phyloP scores from a whole-genome alignment of 768 basidiomycete genomes.

The Cyclocybe aegerita region DNA sequence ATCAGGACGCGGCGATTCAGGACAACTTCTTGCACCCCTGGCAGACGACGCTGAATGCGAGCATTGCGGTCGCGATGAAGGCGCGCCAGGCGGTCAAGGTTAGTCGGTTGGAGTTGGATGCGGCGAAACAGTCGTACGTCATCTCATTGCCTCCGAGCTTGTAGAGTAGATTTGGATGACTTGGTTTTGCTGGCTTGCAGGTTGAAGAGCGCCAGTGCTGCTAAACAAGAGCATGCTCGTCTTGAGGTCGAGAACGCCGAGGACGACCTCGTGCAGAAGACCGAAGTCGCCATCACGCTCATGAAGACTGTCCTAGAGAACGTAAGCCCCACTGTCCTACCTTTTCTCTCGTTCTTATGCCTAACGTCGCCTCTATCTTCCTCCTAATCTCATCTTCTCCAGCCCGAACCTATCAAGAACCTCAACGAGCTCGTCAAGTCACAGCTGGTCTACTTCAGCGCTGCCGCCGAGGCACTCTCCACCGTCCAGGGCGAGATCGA shows the following conservation, averaged over 20 bases:
- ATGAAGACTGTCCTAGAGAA: constrained; percentile 99
- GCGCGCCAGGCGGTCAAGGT: constrained; percentile 80
- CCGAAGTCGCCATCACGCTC: constrained; percentile 92
- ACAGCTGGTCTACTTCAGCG: constrained; percentile 75
- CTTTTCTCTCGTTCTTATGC: neutral
- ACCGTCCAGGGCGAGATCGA: constrained; percentile 89
- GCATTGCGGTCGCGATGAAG: constrained; percentile 89
- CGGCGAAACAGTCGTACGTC: constrained; percentile 83
- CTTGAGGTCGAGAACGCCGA: constrained; percentile 92
- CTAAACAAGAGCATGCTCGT: constrained; percentile 87
- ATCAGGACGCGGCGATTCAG: constrained; percentile 76
- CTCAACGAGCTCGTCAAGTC: constrained; percentile 90
- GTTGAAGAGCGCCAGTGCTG: constrained; percentile 72
- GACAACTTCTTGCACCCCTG: constrained; percentile 75
- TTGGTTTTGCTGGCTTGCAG: constrained; percentile 39
- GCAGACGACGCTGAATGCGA: constrained; percentile 83
- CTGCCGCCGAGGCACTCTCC: constrained; percentile 80
- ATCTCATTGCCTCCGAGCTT: neutral
- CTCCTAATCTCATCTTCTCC: constrained; percentile 5
- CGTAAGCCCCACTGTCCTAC: constrained; percentile 46
- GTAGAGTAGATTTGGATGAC: neutral
- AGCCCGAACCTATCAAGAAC: constrained; percentile 97
- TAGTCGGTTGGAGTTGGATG: constrained; percentile 85
- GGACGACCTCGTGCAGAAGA: constrained; percentile 96
- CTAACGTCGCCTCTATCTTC: neutral